These are phyloP conservation scores for Coemansia umbellata DNA, from an alignment of 192 early-diverging fungal species.

Conservation along the genomic window DNA sequence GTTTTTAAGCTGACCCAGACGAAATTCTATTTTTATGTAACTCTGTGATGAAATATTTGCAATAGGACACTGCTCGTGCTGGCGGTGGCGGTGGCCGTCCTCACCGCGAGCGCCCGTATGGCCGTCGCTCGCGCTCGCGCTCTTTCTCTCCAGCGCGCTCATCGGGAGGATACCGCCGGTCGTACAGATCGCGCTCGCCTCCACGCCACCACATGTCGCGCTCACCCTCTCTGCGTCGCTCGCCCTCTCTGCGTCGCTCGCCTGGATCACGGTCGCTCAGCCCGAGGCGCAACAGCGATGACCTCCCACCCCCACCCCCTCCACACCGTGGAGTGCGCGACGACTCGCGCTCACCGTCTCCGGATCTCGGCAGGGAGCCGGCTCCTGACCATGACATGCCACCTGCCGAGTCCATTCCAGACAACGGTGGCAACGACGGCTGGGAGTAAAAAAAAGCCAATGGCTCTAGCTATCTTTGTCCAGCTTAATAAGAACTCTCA, in stretches of 20 bases:
- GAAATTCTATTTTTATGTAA: no score
- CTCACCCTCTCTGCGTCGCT: conserved; percentile 19
- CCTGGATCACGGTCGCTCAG: conserved; percentile 17
- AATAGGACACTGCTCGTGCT: conserved; percentile 36
- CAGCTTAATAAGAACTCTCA: no score
- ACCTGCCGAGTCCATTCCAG: conserved; percentile 9
- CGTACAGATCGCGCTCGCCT: conserved; percentile 30
- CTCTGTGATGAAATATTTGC: no score
- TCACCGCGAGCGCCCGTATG: conserved; percentile 50
- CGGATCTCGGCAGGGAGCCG: conserved; percentile 24
- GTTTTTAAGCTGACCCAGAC: no score
- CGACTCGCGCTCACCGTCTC: conserved; percentile 39
- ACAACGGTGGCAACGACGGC: conserved; percentile 11
- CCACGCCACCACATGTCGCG: conserved; percentile 22
- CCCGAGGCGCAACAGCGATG: conserved; percentile 13
- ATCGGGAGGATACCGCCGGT: conserved; percentile 19
- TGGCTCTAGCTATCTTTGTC: no score
- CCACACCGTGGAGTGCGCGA: conserved; percentile 15
- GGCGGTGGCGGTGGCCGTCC: conserved; percentile 33
- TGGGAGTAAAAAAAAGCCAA: conserved; percentile 34
- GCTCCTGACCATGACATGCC: conserved; percentile 7
- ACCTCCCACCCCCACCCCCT: conserved; percentile 22
- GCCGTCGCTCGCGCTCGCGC: conserved; percentile 53
- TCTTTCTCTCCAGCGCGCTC: conserved; percentile 46
- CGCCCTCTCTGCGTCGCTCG: conserved; percentile 8